Conservation (phyloP, 768 basidiomycete genomes). For the Suillus cothurnatus region DNA sequence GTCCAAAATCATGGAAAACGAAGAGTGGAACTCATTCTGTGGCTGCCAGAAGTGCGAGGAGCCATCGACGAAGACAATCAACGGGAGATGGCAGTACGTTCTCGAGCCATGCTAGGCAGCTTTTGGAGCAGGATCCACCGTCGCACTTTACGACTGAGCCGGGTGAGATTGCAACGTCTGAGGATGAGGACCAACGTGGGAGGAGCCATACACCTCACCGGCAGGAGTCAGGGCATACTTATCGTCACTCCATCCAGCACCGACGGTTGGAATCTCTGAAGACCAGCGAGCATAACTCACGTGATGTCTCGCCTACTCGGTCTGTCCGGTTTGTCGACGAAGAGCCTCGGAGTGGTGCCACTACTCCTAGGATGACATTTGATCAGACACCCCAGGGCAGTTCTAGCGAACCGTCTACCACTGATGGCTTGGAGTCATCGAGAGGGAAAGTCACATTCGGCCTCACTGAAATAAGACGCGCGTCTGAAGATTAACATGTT, state of each 20-base stretch:
- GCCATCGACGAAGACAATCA: conserved; percentile 17
- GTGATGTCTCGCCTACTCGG: conserved; percentile 48
- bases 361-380: conserved; percentile 21
- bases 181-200: conserved; percentile 23
- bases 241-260: conserved; percentile 28
- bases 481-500: neutral
- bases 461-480: conserved; percentile 13
- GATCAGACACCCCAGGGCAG: conserved; percentile 24
- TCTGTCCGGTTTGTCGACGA: conserved; percentile 51
- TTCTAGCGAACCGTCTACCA: conserved; percentile 12
- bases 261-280: conserved; percentile 34
- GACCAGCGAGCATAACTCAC: conserved; percentile 19
- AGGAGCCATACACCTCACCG: conserved; percentile 21
- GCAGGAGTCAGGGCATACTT: conserved; percentile 15
- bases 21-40: conserved; percentile 14
- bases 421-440: conserved; percentile 19
- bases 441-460: conserved; percentile 25
- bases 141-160: neutral
- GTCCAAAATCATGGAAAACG: conserved; percentile 26
- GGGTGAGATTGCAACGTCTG: neutral
- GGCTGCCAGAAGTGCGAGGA: conserved; percentile 10
- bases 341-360: conserved; percentile 21
- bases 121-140: neutral
- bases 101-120: conserved; percentile 11
- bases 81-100: conserved; percentile 16